These are phyloP conservation scores for Kwoniella sp. DNA, from an alignment of 768 basidiomycete species.

Conservation along the genomic window DNA sequence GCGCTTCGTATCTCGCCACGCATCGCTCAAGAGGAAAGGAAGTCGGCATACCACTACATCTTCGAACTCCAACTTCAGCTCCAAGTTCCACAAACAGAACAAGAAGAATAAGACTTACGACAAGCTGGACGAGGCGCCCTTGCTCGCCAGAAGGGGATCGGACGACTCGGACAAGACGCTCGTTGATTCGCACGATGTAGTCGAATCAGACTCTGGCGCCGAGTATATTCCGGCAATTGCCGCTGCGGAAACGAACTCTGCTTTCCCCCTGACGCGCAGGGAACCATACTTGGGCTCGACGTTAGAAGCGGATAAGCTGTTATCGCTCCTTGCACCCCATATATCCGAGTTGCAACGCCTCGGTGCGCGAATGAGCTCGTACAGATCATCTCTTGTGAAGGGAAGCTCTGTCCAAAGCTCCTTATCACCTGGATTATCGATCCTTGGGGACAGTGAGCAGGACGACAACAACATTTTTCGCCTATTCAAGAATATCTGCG, in stretches of 20 bases:
- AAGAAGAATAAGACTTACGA: slow-evolving; percentile 11
- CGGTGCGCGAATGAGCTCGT: background rate
- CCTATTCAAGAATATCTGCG: slow-evolving; percentile 21
- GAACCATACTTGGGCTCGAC: background rate
- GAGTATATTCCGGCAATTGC: background rate
- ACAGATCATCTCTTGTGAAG: background rate
- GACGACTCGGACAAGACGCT: slow-evolving; percentile 23
- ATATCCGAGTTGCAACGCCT: slow-evolving; percentile 28
- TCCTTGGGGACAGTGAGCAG: too few relatives aligned
- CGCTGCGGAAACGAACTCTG: too few relatives aligned
- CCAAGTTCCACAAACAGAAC: background rate
- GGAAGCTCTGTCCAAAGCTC: background rate
- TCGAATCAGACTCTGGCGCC: background rate
- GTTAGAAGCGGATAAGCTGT: slow-evolving; percentile 7
- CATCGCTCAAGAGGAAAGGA: background rate
- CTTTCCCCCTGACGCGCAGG: too few relatives aligned
- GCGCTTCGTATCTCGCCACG: background rate
- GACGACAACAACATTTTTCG: background rate
- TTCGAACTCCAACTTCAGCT: too few relatives aligned
- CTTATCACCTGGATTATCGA: too few relatives aligned
- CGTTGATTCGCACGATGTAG: background rate
- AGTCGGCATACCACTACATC: background rate
- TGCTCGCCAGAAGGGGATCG: slow-evolving; percentile 16
- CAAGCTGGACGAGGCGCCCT: slow-evolving; percentile 5
- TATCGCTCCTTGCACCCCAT: slow-evolving; percentile 24